Conservation (phyloP, 2,329 filamentous ascomycete genomes). For the Orbilia ellipsospora region DNA sequence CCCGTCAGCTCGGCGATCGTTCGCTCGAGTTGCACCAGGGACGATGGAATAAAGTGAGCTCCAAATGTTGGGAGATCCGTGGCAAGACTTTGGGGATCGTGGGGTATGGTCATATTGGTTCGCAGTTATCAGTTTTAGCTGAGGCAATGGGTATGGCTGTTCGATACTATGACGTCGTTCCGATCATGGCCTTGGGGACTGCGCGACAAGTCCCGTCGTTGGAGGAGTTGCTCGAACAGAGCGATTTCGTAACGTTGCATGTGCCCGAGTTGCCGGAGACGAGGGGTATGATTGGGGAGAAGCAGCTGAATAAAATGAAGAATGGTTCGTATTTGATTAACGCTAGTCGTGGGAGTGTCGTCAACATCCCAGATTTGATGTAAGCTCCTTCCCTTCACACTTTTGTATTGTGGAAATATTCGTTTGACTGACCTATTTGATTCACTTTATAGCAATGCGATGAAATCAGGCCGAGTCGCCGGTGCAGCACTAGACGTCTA, state of each 20-base stretch:
- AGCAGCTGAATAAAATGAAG: conserved; percentile 89
- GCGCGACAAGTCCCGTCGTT: conserved; percentile 83
- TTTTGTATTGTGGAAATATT: not conserved
- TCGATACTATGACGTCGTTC: conserved; percentile 95
- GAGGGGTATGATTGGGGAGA: conserved; percentile 85
- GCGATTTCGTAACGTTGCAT: conserved; percentile 94
- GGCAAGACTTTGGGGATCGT: conserved; percentile 98
- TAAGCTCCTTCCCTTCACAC: conserved; percentile 20
- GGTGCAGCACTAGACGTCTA: conserved; percentile 97
- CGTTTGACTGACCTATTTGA: conserved; percentile 8
- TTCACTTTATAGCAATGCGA: conserved; percentile 69
- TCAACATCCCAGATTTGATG: conserved; percentile 92
- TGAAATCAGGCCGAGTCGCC: conserved; percentile 85
- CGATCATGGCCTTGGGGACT: conserved; percentile 92
- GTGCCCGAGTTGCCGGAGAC: conserved; percentile 95
- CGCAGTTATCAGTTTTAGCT: conserved; percentile 91
- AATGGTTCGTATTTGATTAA: conserved; percentile 94
- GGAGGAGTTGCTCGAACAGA: conserved; percentile 77
- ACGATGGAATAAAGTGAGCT: conserved; percentile 97
- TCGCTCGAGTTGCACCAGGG: conserved; percentile 94
- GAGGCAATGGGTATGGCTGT: conserved; percentile 98
- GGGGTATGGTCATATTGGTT: conserved; percentile 96
- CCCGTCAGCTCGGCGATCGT: conserved; percentile 90
- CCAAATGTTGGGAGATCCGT: conserved; percentile 96
- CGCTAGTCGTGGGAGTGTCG: conserved; percentile 90